These are phyloP conservation scores for Hortaea werneckii DNA, from an alignment of 2,329 filamentous ascomycete genomes.

Conservation along the genomic window DNA sequence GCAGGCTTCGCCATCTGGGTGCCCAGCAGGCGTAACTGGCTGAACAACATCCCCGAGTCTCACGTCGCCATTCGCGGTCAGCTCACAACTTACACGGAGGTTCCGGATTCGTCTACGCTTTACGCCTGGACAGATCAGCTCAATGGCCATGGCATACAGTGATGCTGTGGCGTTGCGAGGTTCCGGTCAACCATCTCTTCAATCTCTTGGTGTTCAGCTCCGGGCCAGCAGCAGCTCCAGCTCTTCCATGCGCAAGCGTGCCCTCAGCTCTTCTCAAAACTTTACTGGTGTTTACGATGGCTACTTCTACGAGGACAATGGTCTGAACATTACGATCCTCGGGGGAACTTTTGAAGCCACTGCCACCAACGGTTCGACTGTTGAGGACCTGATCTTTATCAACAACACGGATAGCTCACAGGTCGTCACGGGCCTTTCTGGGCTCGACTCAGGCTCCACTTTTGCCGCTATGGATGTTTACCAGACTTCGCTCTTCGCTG, in stretches of 20 bases:
- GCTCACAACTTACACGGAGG: constrained; percentile 59
- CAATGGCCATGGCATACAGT: constrained; percentile 60
- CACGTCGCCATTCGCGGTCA: constrained; percentile 60
- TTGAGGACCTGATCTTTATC: constrained; percentile 75
- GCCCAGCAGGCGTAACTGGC: constrained; percentile 73
- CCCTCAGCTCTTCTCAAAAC: constrained; percentile 32
- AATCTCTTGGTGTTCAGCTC: constrained; percentile 48
- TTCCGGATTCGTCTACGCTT: constrained; percentile 54
- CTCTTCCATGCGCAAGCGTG: constrained; percentile 30
- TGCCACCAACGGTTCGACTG: constrained; percentile 55
- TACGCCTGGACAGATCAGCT: constrained; percentile 77
- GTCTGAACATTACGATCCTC: constrained; percentile 73
- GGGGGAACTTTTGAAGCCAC: constrained; percentile 75
- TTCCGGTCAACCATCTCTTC: constrained; percentile 29
- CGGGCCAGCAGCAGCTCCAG: constrained; percentile 20
- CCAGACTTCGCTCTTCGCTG: constrained; percentile 64
- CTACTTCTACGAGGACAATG: constrained; percentile 60
- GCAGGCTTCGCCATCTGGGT: constrained; percentile 87
- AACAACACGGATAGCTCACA: constrained; percentile 56
- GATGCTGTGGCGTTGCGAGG: constrained; percentile 58
- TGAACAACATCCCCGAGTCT: constrained; percentile 60
- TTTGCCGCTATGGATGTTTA: constrained; percentile 62
- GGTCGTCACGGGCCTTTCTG: constrained; percentile 44
- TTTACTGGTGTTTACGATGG: constrained; percentile 65
- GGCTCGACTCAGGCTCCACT: constrained; percentile 63